phyloP scores from a whole-genome alignment of 352 stramenopile species.

The Globisporangium uncinulatum region DNA sequence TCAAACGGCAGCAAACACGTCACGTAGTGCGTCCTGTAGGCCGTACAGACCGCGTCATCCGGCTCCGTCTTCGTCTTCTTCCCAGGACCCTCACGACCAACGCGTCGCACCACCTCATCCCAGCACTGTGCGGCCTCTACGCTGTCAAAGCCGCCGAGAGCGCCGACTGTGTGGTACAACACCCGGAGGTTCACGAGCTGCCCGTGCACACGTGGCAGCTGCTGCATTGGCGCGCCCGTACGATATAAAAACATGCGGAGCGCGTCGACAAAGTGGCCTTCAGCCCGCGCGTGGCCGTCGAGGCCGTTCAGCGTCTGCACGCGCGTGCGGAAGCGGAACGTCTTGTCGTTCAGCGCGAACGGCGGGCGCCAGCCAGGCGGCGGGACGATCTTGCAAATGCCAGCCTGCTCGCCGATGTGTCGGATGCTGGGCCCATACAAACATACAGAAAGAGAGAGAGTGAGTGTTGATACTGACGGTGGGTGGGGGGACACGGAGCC shows the following conservation, averaged over 20 bases:
- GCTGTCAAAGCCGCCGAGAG: conserved; percentile 42
- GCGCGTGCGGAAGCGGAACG: conserved; percentile 91
- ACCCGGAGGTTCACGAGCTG: conserved; percentile 65
- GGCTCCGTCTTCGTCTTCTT: conserved; percentile 24
- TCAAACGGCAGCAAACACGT: conserved; percentile 48
- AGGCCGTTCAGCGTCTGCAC: conserved; percentile 94
- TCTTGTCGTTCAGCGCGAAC: conserved; percentile 84
- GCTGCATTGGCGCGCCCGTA: conserved; percentile 69
- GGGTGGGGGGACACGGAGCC: too few species aligned
- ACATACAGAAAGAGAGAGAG: conserved; percentile 5
- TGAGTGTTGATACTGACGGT: not conserved
- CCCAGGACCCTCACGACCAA: conserved; percentile 23
- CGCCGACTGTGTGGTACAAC: conserved; percentile 60
- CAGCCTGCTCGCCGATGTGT: conserved; percentile 89
- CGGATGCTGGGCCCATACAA: conserved; percentile 50
- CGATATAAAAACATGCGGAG: conserved; percentile 82
- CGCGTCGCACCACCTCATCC: conserved; percentile 52
- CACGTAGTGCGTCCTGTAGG: conserved; percentile 57
- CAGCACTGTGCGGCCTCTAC: conserved; percentile 35
- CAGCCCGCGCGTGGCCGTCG: conserved; percentile 69
- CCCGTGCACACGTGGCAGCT: conserved; percentile 61
- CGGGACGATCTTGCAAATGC: conserved; percentile 99
- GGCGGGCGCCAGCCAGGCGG: conserved; percentile 91
- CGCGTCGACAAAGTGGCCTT: conserved; percentile 77
- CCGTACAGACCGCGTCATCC: conserved; percentile 32